Evolutionary conservation across 169 alveolate species (phyloP).

Genomic region (Cytauxzoon felis): DNA sequence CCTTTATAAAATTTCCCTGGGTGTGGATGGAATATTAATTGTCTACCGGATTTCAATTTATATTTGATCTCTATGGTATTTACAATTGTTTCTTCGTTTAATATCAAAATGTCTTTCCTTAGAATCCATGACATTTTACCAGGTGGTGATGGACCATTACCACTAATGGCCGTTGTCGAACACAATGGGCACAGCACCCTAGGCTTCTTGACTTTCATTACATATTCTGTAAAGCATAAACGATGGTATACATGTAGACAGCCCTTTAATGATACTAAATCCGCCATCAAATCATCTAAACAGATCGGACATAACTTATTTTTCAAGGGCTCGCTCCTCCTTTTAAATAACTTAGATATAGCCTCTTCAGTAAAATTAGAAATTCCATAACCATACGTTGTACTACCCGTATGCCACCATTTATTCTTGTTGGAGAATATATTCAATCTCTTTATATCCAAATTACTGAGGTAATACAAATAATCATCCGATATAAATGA

Average conservation of each 20-base stretch:
- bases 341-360: neutral
- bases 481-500: neutral
- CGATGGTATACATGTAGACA: constrained; percentile 32
- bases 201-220: constrained; percentile 11
- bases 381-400: constrained; percentile 15
- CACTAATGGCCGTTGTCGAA: constrained; percentile 5
- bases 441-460: constrained; percentile 2
- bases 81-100: constrained; percentile 9
- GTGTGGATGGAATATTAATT: constrained; percentile 26
- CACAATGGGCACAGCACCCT: constrained; percentile 31
- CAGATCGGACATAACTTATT: constrained; percentile 33
- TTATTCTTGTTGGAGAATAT: constrained; percentile 18
- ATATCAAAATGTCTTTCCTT: constrained; percentile 10
- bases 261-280: constrained; percentile 22
- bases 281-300: constrained; percentile 14
- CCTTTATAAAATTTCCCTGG: constrained; percentile 37
- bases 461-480: neutral
- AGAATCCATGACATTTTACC: constrained; percentile 45
- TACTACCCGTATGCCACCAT: constrained; percentile 32
- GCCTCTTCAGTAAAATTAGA: constrained; percentile 1
- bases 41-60: constrained; percentile 21
- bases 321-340: neutral
- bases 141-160: constrained; percentile 40
- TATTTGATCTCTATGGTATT: constrained; percentile 30
- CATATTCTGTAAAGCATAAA: constrained; percentile 21